Base-by-base conservation (phyloP, 139 green algal genomes). In the Ettlia oleoabundans region DNA sequence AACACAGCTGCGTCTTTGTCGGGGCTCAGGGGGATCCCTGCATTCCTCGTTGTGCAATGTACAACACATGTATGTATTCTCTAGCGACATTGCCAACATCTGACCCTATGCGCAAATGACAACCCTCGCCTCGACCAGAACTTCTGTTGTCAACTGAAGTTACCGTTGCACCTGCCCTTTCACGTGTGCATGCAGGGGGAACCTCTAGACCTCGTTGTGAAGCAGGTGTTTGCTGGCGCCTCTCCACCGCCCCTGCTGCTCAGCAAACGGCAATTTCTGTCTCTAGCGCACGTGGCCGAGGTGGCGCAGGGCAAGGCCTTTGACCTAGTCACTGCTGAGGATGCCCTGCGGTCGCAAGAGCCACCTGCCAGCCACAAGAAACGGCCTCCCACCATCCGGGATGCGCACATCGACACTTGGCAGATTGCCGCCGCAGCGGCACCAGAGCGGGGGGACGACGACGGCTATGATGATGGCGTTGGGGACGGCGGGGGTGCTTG, bases 291-390 rank as follows among this genome's bases (percentile, higher is more conserved):
- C 53, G 73, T 80, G 73, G 73, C 73, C 1, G 73, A 80, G 53
- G 24, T 69, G 73, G 73, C 73, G 53, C 73, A 80, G 53, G 51
- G 73, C 73, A 80, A 69, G 53, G 73, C 73, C 1, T 80, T 80
- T 19, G 53, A 80, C 73, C 52, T 80, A 52, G 52, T 67, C 42
- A 80, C 73, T 2, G 73, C 73, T 10, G 73, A 80, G 73, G 73
- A 80, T 22, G 73, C 73, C 37, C 73, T 43, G 35, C 70, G 70
- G 15, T 15, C 70, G 0, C 40, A 77, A 3, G 40, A 42, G n/a
- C 38, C 22, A 32, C 41, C 52, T 3, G 9, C 26, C 53, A 67
- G 53, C 18, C 52, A 80, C 73, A 80, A 80, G 73, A 80, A 80
- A 52, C 73, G 73, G 33, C 73, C 73, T 51, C 73, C 53, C 10